Conservation (phyloP, 106 monocot genomes). For the Iris macrosiphon region DNA sequence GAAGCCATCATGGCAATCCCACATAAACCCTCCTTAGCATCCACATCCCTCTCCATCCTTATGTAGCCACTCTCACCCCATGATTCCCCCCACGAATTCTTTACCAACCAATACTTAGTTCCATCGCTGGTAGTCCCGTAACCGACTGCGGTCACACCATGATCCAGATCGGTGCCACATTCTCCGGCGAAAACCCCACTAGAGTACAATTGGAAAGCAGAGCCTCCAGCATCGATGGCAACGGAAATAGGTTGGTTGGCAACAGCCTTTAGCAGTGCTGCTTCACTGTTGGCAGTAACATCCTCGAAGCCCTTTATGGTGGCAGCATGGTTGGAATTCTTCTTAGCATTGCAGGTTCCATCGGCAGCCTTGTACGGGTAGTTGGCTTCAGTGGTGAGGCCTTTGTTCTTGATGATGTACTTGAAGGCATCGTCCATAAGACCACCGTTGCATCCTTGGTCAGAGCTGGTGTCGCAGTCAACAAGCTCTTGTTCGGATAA, state of each 20-base stretch:
- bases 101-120: too few species aligned
- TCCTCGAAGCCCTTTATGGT: conserved; percentile 17
- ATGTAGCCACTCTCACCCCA: too few species aligned
- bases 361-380: conserved; percentile 52
- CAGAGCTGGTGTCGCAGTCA: conserved; percentile 52
- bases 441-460: conserved; percentile 57
- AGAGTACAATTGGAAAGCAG: background rate
- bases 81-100: too few species aligned
- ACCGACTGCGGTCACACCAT: conserved; percentile 6
- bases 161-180: conserved; percentile 4
- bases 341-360: too few species aligned
- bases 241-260: conserved; percentile 1
- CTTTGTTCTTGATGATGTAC: conserved; percentile 58
- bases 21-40: too few species aligned
- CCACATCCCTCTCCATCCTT: too few species aligned
- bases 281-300: conserved; percentile 15
- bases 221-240: background rate
- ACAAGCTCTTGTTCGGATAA: conserved; percentile 63
- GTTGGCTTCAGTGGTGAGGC: conserved; percentile 52
- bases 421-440: conserved; percentile 62
- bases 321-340: background rate
- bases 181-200: conserved; percentile 2
- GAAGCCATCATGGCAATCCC: too few species aligned
- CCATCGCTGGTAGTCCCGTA: background rate
- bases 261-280: background rate